These are phyloP conservation scores for Groenewaldozyma salmanticensis DNA, from an alignment of 805 yeast genomes.

Conservation along the genomic window DNA sequence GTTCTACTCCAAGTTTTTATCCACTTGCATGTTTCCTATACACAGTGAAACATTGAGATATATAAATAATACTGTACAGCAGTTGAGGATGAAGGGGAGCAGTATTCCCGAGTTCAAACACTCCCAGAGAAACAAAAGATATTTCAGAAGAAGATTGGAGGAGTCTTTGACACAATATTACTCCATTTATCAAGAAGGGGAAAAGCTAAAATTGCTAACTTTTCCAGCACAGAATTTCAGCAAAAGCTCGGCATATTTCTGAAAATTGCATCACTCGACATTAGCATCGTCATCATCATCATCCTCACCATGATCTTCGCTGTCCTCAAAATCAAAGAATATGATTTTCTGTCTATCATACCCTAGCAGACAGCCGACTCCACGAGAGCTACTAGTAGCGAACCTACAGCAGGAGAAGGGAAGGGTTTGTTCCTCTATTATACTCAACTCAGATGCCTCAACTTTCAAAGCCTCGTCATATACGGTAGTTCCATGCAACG, in stretches of 20 bases:
- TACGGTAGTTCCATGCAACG: background rate
- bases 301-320: background rate
- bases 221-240: background rate
- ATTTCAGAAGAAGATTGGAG: conserved; percentile 9
- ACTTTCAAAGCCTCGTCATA: background rate
- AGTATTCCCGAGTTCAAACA: background rate
- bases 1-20: conserved; percentile 8
- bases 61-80: background rate
- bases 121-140: background rate
- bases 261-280: background rate
- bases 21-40: conserved; percentile 11
- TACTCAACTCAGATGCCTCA: background rate
- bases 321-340: conserved; percentile 12
- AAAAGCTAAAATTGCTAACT: conserved; percentile 5
- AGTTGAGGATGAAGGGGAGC: background rate
- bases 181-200: conserved; percentile 4
- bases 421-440: conserved; percentile 1
- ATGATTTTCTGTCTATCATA: conserved; percentile 7
- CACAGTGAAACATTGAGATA: conserved; percentile 1
- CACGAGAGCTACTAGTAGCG: conserved; percentile 5
- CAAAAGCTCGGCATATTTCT: background rate
- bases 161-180: conserved; percentile 7
- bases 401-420: conserved; percentile 1
- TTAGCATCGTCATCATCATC: background rate
- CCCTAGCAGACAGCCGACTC: conserved; percentile 12